These are phyloP conservation scores for Parietichytrium sp. DNA, from an alignment of 108 stramenopile species.

Conservation along the genomic window DNA sequence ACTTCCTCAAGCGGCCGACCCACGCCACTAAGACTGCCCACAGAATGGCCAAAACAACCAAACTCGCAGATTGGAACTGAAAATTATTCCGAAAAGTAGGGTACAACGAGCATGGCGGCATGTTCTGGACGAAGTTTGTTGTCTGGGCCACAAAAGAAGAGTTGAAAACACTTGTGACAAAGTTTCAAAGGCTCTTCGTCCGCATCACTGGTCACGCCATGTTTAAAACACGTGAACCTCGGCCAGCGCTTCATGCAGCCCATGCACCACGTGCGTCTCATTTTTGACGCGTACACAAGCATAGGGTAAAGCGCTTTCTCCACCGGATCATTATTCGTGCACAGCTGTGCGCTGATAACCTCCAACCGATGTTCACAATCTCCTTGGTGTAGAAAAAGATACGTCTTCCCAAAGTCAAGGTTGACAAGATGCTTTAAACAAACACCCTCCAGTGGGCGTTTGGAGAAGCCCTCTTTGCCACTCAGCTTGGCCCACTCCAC, in stretches of 20 bases:
- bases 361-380: conserved; percentile 10
- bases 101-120: neutral
- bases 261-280: neutral
- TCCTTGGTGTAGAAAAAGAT: neutral
- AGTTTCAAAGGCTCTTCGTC: neutral
- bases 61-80: no score
- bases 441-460: neutral
- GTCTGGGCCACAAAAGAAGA: neutral
- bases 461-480: no score
- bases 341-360: neutral
- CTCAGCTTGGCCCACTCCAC: no score
- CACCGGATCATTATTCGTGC: neutral
- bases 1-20: no score
- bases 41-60: no score
- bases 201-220: conserved; percentile 26
- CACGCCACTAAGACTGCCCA: no score
- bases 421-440: neutral
- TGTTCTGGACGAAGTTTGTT: neutral
- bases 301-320: neutral
- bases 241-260: neutral
- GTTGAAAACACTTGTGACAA: neutral
- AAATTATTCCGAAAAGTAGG: neutral
- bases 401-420: neutral
- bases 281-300: neutral
- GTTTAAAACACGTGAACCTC: conserved; percentile 14